Conservation (phyloP, 192 early-diverging fungal species). For the Coemansia reversa region DNA sequence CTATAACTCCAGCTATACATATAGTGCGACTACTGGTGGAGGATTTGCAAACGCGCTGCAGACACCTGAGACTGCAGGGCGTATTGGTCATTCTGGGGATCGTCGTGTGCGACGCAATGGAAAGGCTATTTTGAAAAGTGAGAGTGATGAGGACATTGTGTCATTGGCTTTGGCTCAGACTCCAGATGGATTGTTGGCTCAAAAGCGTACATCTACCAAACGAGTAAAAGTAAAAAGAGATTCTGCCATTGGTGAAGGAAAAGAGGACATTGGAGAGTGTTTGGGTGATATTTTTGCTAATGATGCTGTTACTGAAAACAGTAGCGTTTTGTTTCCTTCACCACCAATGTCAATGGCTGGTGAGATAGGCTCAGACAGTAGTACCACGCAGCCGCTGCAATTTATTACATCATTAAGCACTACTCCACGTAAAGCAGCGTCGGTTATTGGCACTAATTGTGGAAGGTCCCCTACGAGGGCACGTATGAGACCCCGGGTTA, state of each 20-base stretch:
- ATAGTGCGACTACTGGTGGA: neutral
- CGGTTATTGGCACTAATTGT: constrained; percentile 30
- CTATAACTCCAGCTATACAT: neutral
- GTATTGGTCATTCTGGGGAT: neutral
- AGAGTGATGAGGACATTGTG: neutral
- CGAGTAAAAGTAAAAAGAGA: neutral
- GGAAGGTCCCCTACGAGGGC: neutral
- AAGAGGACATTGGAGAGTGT: constrained; percentile 11
- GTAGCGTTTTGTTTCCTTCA: constrained; percentile 13
- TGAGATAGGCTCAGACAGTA: neutral
- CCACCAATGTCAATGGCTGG: constrained; percentile 20
- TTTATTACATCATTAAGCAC: neutral
- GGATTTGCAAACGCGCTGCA: neutral
- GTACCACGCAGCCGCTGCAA: neutral
- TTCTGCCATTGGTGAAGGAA: constrained; percentile 3
- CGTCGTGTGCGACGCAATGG: neutral
- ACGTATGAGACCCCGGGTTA: constrained; percentile 23
- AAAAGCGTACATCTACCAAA: neutral
- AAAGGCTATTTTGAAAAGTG: neutral
- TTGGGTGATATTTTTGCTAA: constrained; percentile 40
- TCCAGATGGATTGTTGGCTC: neutral
- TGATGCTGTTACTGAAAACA: constrained; percentile 5
- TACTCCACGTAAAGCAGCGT: constrained; percentile 33
- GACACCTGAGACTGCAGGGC: constrained; percentile 2
- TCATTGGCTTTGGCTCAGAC: constrained; percentile 4